A percentile compares a stretch with the other conserved stretches of the same genome.
These are phyloP conservation scores for Colletotrichum noveboracense DNA, from an alignment of 2,329 filamentous ascomycete species.

Conservation along the genomic window DNA sequence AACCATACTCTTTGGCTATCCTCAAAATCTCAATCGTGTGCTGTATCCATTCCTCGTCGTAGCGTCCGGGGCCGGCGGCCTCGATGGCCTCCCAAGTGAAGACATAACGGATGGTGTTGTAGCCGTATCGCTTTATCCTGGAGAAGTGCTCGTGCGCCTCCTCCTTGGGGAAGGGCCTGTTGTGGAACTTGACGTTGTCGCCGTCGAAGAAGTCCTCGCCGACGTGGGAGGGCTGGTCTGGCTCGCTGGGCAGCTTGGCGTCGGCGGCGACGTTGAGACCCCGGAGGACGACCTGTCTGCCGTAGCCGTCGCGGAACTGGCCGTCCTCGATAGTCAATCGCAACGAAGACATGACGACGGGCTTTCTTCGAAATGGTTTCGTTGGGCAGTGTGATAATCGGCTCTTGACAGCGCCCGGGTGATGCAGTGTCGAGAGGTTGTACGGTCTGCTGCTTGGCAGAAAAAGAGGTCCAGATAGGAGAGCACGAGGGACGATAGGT, in stretches of 20 bases:
- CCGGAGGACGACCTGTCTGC: slow-evolving; percentile 85
- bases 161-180: slow-evolving; percentile 80
- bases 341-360: slow-evolving; percentile 68
- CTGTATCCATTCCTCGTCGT: slow-evolving; percentile 92
- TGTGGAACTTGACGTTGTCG: slow-evolving; percentile 88
- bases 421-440: not conserved
- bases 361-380: not conserved
- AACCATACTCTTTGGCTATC: slow-evolving; percentile 86
- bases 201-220: slow-evolving; percentile 86
- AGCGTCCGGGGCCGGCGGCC: slow-evolving; percentile 85
- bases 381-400: not conserved
- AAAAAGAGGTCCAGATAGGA: not conserved
- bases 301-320: slow-evolving; percentile 80
- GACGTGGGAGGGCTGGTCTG: slow-evolving; percentile 82
- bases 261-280: slow-evolving; percentile 95
- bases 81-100: slow-evolving; percentile 99
- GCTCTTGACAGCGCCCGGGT: not conserved
- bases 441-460: not conserved
- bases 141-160: slow-evolving; percentile 89
- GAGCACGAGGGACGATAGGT: not conserved
- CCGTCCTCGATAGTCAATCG: slow-evolving; percentile 85
- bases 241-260: slow-evolving; percentile 84
- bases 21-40: slow-evolving; percentile 88
- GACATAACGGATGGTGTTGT: slow-evolving; percentile 95
- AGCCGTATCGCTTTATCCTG: slow-evolving; percentile 85